Base-by-base conservation (phyloP, 768 basidiomycete species). In the Lactarius hengduanensis region DNA sequence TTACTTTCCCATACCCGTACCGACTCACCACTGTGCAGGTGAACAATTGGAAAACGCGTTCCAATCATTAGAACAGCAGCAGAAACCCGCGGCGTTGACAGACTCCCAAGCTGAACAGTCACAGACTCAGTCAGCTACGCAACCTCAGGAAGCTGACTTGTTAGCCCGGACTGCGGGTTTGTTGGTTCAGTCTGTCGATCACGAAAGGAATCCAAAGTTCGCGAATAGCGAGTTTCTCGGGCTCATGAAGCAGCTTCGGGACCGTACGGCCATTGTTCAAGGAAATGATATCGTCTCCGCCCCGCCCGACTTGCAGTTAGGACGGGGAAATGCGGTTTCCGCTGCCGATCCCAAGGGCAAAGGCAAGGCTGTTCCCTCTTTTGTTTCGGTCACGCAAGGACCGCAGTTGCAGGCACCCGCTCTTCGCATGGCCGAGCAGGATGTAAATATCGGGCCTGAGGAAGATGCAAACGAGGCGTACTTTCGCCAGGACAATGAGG, bases 181-280 rank as follows among this genome's bases (percentile, higher is more conserved):
- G 53, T 82, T 96, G 45, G 78, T 96, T 62, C 85, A 92, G 50
- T 82, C 88, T n/a, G 84, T 96, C 56, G 80, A 84, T 72, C 77
- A 88, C 65, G 91, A 91, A 62, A 81, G 83, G 72, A 94, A 92
- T 73, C 85, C 88, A 41, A 97, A 96, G 74, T 94, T 97, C 72
- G 82, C 86, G 76, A 84, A 92, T 38, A 94, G 92, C 75, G 82
- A 84, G 65, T 97, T 97, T 74, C 80, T 97, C 81, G 82, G 82
- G 26, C 81, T 97, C 32, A 96, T 97, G 94, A 84, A 83, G 60
- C 87, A 92, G 74, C 77, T 97, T 63, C 81, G 92, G 45, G 94
- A 95, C 76, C 84, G 87, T 9, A 84, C 90, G 72, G 81, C 93
- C 47, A 81, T 87, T 18, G 88, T 96, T 2, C 86, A 91, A 57